Evolutionary conservation across 2,329 filamentous ascomycete genomes (phyloP), one percentile per base, ranked within the genome.

Genomic region (Pseudogymnoascus sp.): DNA sequence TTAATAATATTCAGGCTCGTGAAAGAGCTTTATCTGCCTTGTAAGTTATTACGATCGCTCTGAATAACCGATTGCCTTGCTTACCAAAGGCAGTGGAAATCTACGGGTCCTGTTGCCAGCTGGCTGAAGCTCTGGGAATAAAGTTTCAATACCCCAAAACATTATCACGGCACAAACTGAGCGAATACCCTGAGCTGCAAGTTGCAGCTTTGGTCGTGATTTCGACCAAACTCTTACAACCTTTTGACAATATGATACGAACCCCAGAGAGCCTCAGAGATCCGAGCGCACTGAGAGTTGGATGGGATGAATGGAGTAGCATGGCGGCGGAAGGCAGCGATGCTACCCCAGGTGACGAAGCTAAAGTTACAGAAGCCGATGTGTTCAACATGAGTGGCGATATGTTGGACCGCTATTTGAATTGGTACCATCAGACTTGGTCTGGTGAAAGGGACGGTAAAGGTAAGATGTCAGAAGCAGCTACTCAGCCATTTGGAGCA

Each of bases 171-270:
- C 47, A 54, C 28, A 33, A 54, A 33, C 20, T 37, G 22, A 39
- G 57, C 16, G 57, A 58, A 39, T 81, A 88, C 64, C 91, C 94
- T 0, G 94, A 97, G 69, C 77, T 89, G 5, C 82, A 89, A 43
- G 75, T 97, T 1, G 78, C 91, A 61, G 80, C 86, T 3, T 76
- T 90, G 3, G 73, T 96, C 3, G 77, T 96, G 2, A 79, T 96
- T 12, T 85, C 88, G 3, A 85, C 88, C 3, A 97, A 97, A 68
- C 73, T 96, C 2, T 78, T 88, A 18, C 92, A 90, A 67, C 90
- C 93, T 0, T 84, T 96, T 47, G 85, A 90, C 68, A 76, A 77
- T 20, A 68, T 79, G 11, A 72, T 77, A 59, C 77, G 86, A 41
- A 76, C 78, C 66, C 81, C 80, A 6, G 73, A 70, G 36, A 78